Evolutionary conservation across 225 moss, liverwort and hornwort genomes (phyloP), one percentile per base, ranked within the genome.

Genomic region (Climacium dendroides): DNA sequence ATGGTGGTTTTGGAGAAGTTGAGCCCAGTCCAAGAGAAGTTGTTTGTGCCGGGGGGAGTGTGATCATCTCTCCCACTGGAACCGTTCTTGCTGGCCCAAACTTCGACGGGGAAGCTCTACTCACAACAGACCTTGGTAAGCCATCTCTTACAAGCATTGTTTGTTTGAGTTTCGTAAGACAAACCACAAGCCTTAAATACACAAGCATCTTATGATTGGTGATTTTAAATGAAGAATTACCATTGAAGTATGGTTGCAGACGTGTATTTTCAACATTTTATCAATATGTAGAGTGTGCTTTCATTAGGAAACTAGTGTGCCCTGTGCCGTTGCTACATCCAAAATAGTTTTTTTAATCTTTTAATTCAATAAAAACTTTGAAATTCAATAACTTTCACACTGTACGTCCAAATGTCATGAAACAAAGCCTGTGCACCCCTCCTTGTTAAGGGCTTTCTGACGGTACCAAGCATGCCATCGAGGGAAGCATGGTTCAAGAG

Each of bases 41-140:
- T 54, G 93, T 94, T 5, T 95, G 92, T 85, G 75, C 87, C 26
- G 94, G 94, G 53, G 95, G 96, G 30, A 93, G 95, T 90, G 94
- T 93, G 70, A 95, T 96, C 82, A 81, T 96, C 59, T 96, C 96
- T 23, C 96, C 96, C 50, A 82, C 87, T 13, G 94, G 95, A 34
- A 85, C 67, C 10, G 34, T 96, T 78, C 93, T 96, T 84, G 93
- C 92, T 70, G 95, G 95, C 41, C 96, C 96, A 8, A 92, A 95
- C 84, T 95, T 91, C 29, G 92, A 96, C 4, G 93, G 94, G 19
- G 96, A 96, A 90, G 90, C 91, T 54, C 32, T 95, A 45, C 83
- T 96, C 32, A 85, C 93, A 17, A 84, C 92, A 66, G 96, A 96
- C 58, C 92, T 93, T 89, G 95, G 96, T 95, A 87, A 78, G 57